Base-by-base conservation (phyloP, 2,329 filamentous ascomycete species). In the Fusarium caatingaense region DNA sequence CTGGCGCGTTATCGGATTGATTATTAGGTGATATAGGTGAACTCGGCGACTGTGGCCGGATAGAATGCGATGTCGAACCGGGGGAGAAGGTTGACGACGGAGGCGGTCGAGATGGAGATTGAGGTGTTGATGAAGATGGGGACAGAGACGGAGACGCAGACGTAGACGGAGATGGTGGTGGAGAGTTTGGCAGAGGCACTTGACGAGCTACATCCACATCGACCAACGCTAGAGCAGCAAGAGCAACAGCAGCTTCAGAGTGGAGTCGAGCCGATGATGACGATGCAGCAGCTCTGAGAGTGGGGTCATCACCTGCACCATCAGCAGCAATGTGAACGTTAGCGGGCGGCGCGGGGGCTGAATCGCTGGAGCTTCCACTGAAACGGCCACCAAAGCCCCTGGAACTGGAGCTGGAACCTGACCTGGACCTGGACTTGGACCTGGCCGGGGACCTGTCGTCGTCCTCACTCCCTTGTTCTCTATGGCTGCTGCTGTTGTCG, bases 181-280 rank as follows among this genome's bases (percentile, higher is more conserved):
- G 78, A 79, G 81, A 82, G 75, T 80, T 77, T 79, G 80, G 80
- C 73, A 80, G 77, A 77, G 80, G 78, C 72, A 81, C 79, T 72
- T 74, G 74, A 69, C 78, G 76, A 79, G 79, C 79, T 80, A 78
- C 71, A 71, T 72, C 71, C 71, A 78, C 71, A 70, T 72, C 66
- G 68, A 78, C 73, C 66, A 78, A 71, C 62, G 66, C 59, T 69
- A 76, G 62, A 60, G 53, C 53, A 61, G 50, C 47, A 65, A 57
- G 61, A 62, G 21, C 53, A 56, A 21, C 51, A 55, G 48, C 62
- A 69, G 62, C 62, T 69, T 59, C 28, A 41, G 56, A 55, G 76
- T 78, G 77, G 78, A 76, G 75, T 68, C 58, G 56, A 64, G 34
- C 18, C 34, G 78, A 76, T 74, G 77, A 79, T 79, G 79, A 75